Base-by-base conservation (phyloP, 129 eudicot species). In the Pseudognaphalium luteoalbum region DNA sequence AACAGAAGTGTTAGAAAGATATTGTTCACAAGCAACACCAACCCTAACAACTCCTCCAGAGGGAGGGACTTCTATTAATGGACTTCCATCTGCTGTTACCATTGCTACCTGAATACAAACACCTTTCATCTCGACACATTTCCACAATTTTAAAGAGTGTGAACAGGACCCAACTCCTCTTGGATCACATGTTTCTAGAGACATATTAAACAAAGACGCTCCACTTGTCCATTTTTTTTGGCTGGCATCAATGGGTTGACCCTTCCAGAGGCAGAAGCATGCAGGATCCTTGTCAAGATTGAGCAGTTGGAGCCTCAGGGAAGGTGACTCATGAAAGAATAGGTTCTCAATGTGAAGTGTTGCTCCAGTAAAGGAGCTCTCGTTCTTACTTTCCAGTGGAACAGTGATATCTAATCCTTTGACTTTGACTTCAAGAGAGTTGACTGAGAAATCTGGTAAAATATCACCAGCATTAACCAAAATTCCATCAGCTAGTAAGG, bases 41-140 rank as follows among this genome's bases (percentile, higher is more conserved):
- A 94, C 86, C 78, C 99, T 84, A 50, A 91, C 97, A 81, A 94
- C 73, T 52, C 99, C 99, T 22, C 99, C 97, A 34, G 99, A 92
- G 39, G 99, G 99, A 61, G 99, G 99, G 72, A 91, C 65, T 22
- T 74, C 70, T 69, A 79, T 85, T 73, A 94, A 73, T 15, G 96
- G 96, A 60, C 87, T 85, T 10, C 99, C 99, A 66, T 91, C 97
- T 78, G 96, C 96, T 79, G 99, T 94, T 66, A 89, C 99, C 99
- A 94, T 91, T 68, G 99, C 99, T 50, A 91, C 90, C 86, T 94
- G 96, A 78, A 89, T 39, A 80, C 92, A 88, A 68, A 83, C 72
- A 51, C 68, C 97, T 84, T 87, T 94, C 54, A 86, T 66, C 82
- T 94, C 99, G 6, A 94, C 94, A 85, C 97, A 91, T 71, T 63